Percentiles rank a stretch among this genome's conserved stretches.
Evolutionary conservation across 768 basidiomycete genomes (phyloP).

Genomic region (Tulasnella sp.): DNA sequence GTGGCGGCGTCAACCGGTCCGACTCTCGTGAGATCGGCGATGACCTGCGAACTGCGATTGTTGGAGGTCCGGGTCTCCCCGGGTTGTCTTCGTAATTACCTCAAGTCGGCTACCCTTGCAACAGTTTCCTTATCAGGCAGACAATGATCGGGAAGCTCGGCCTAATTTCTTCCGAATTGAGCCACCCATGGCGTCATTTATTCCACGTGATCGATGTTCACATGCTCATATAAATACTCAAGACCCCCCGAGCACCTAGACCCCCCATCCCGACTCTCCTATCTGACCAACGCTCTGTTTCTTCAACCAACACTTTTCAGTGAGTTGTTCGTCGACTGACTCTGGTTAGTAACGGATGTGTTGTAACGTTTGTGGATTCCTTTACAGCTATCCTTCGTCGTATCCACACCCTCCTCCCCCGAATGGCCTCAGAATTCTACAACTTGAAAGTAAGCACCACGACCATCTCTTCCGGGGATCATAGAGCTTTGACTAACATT

Average conservation of each 20-base stretch:
- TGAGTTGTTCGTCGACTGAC: background rate
- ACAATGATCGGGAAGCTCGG: background rate
- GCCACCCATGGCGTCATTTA: background rate
- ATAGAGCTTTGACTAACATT: background rate
- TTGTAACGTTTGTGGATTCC: background rate
- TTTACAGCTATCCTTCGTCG: background rate
- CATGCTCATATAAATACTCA: background rate
- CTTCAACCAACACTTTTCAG: background rate
- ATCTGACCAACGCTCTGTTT: background rate
- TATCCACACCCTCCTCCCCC: background rate
- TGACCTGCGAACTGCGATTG: background rate
- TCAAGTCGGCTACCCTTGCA: background rate
- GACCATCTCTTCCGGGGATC: background rate
- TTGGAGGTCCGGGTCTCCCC: background rate
- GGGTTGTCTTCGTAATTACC: background rate
- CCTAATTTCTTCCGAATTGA: background rate
- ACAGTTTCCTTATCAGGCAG: background rate
- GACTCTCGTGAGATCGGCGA: background rate
- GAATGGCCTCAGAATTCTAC: conserved; percentile 46
- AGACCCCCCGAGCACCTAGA: background rate
- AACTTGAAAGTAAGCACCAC: conserved; percentile 44
- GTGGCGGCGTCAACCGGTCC: background rate
- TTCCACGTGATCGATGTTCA: conserved; percentile 4
- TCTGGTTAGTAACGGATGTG: background rate
- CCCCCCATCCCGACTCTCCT: background rate